Conservation (phyloP, 164 flowering plant genomes). For the Cinnamomum micranthum region DNA sequence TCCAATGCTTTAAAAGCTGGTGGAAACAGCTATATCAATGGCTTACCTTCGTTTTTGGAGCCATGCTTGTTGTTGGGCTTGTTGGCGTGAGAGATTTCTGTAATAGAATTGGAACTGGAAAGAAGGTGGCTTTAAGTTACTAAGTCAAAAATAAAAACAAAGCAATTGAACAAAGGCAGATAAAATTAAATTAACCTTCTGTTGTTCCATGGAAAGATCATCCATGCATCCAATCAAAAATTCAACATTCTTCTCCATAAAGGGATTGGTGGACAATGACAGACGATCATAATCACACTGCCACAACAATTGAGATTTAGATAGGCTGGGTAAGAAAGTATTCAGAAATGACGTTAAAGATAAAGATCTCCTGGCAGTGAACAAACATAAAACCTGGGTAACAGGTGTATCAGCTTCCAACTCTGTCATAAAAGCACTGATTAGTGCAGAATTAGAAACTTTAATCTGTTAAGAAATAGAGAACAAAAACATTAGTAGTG, state of each 20-base stretch:
- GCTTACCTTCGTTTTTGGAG: constrained; percentile 91
- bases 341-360: not conserved
- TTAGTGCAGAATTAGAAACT: constrained; percentile 94
- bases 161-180: not conserved
- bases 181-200: constrained; percentile 51
- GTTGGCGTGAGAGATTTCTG: constrained; percentile 84
- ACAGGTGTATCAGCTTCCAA: constrained; percentile 86
- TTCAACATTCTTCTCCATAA: constrained; percentile 86
- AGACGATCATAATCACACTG: constrained; percentile 96
- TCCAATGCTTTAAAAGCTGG: not conserved
- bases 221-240: constrained; percentile 97
- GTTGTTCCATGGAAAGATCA: constrained; percentile 84
- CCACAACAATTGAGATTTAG: constrained; percentile 5
- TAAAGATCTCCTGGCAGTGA: not conserved
- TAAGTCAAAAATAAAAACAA: not conserved
- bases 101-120: constrained; percentile 87
- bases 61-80: constrained; percentile 97
- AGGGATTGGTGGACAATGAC: constrained; percentile 69
- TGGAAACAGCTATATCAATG: not conserved
- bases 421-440: constrained; percentile 95
- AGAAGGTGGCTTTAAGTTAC: not conserved
- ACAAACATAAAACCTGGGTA: constrained; percentile 48
- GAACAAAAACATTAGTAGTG: not conserved
- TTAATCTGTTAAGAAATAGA: constrained; percentile 57
- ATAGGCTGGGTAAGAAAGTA: not conserved